Percentiles rank a stretch among this genome's conserved stretches.
These are phyloP conservation scores for Salix koriyanagi DNA, from an alignment of 345 rosid genomes.

Conservation along the genomic window DNA sequence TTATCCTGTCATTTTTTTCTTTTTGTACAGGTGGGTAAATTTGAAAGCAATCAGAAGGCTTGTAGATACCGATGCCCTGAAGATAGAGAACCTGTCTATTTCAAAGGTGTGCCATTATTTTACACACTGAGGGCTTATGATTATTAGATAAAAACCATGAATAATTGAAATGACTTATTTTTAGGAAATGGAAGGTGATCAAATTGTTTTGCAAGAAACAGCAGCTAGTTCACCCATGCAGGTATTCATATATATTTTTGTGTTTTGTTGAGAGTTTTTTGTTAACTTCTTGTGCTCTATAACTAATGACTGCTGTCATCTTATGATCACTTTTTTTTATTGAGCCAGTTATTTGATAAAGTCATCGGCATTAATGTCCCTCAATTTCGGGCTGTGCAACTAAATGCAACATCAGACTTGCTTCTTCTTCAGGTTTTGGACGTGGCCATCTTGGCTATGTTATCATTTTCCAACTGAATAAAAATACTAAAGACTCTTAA, in stretches of 20 bases:
- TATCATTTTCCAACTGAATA: conserved; percentile 7
- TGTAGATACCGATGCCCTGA: conserved; percentile 35
- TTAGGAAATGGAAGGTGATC: conserved; percentile 22
- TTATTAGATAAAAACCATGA: neutral
- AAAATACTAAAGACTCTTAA: neutral
- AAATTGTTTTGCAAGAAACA: conserved; percentile 22
- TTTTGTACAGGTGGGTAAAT: conserved; percentile 48
- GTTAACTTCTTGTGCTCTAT: neutral
- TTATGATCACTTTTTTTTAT: conserved; percentile 2
- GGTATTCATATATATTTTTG: conserved; percentile 24
- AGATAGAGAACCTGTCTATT: conserved; percentile 21
- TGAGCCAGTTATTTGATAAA: conserved; percentile 42
- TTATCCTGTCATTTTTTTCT: conserved; percentile 1
- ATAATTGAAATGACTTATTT: conserved; percentile 1
- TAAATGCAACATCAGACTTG: conserved; percentile 51
- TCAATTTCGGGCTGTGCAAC: conserved; percentile 36
- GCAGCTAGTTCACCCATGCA: conserved; percentile 32
- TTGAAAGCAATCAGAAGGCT: conserved; percentile 49
- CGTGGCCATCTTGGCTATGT: neutral
- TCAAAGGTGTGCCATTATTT: conserved; percentile 30
- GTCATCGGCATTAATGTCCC: conserved; percentile 43
- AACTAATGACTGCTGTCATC: neutral
- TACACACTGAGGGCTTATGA: neutral
- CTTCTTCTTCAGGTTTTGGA: conserved; percentile 49
- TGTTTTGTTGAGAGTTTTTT: neutral